These are phyloP conservation scores for Spencermartinsiella europaea DNA, from an alignment of 805 yeast genomes.

Conservation along the genomic window DNA sequence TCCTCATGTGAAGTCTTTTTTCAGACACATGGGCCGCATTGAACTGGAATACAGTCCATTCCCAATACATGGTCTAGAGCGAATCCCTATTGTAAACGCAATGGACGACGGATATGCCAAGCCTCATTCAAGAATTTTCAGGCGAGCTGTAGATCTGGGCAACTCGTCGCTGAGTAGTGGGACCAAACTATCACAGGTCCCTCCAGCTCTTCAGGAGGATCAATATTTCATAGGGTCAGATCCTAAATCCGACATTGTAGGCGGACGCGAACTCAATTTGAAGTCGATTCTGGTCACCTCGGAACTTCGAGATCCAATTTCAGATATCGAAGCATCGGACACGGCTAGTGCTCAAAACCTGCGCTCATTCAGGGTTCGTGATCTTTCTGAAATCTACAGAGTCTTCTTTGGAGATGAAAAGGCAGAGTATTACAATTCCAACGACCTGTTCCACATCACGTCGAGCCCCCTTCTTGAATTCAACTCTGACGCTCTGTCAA, in stretches of 20 bases:
- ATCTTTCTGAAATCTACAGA: background rate
- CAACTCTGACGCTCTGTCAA: background rate
- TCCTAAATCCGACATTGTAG: slow-evolving; percentile 9
- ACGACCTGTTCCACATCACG: background rate
- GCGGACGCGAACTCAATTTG: slow-evolving; percentile 2
- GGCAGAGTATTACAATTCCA: background rate
- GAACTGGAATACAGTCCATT: background rate
- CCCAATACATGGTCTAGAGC: background rate
- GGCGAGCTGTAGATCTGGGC: slow-evolving; percentile 17
- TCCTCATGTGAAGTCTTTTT: background rate
- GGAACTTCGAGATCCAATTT: slow-evolving; percentile 3
- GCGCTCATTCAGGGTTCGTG: background rate
- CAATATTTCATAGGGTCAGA: slow-evolving; percentile 25
- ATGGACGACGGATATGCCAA: slow-evolving; percentile 19
- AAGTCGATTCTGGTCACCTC: slow-evolving; percentile 11
- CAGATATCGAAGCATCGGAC: slow-evolving; percentile 9
- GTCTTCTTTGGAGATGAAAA: background rate
- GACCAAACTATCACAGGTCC: slow-evolving; percentile 5
- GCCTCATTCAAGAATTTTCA: slow-evolving; percentile 25
- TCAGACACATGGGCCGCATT: background rate
- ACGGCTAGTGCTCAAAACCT: background rate
- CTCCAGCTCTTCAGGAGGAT: slow-evolving; percentile 1
- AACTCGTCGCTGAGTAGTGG: slow-evolving; percentile 14
- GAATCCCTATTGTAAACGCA: slow-evolving; percentile 12
- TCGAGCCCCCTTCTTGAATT: background rate